These are phyloP conservation scores for Phialophora tarda DNA, from an alignment of 2,329 filamentous ascomycete genomes.

Conservation along the genomic window DNA sequence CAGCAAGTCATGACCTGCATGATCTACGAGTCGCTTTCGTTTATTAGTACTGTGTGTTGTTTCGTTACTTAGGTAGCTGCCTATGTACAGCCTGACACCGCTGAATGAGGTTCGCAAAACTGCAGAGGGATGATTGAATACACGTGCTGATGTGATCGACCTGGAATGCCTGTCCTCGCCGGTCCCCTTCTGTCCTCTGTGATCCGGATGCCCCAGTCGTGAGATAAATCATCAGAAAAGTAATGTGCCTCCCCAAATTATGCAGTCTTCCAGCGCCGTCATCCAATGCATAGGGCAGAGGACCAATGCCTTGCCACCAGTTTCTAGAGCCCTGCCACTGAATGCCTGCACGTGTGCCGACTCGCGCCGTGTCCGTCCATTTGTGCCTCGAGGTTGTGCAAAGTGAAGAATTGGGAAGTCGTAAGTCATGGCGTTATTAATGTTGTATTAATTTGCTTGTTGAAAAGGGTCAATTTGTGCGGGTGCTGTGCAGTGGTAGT, in stretches of 20 bases:
- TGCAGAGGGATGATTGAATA: neutral
- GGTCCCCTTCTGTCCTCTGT: neutral
- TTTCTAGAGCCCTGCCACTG: neutral
- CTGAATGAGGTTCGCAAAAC: neutral
- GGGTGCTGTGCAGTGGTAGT: neutral
- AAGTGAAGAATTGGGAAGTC: neutral
- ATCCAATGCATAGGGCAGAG: neutral
- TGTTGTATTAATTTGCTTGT: neutral
- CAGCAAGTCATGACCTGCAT: neutral
- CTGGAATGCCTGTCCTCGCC: neutral
- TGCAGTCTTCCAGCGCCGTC: neutral
- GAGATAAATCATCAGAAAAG: neutral
- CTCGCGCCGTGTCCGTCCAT: neutral
- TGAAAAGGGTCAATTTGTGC: neutral
- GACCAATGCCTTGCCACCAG: neutral
- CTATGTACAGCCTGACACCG: neutral
- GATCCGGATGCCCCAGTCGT: neutral
- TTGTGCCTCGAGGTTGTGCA: neutral
- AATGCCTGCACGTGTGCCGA: neutral
- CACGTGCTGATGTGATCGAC: neutral
- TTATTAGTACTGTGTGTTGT: neutral
- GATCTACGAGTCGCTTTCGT: neutral
- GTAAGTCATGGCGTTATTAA: slow-evolving; percentile 1
- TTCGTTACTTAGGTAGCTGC: neutral
- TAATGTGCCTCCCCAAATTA: neutral